phyloP scores from a whole-genome alignment of 116 monocot genomes.

The Phalaenopsis hybrid region DNA sequence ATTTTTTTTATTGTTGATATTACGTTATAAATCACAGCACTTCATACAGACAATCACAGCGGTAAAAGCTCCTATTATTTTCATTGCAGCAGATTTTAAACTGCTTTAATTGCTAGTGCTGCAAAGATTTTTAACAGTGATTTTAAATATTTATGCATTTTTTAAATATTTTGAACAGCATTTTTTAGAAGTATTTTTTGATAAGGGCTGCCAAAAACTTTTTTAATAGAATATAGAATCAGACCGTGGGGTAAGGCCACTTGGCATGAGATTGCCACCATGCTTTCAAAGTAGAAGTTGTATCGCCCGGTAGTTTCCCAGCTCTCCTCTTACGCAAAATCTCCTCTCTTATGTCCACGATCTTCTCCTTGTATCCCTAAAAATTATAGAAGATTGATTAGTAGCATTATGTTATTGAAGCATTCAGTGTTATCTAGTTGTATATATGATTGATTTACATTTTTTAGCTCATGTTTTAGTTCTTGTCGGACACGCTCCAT shows the following conservation, averaged over 20 bases:
- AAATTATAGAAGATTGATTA: not conserved
- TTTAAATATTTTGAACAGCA: no score
- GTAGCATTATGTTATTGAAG: no score
- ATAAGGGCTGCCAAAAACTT: no score
- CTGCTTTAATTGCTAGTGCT: no score
- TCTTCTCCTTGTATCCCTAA: conserved; percentile 20
- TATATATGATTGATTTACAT: conserved; percentile 3
- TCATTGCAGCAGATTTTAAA: no score
- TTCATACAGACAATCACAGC: no score
- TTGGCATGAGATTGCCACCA: conserved; percentile 22
- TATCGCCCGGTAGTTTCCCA: conserved; percentile 19
- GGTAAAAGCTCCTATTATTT: no score
- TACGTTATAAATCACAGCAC: no score
- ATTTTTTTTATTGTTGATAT: no score
- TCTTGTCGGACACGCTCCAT: conserved; percentile 24
- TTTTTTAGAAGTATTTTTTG: no score
- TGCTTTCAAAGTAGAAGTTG: conserved; percentile 15
- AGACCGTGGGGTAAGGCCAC: conserved; percentile 21
- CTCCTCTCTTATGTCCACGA: conserved; percentile 22
- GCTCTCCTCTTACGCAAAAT: conserved; percentile 19
- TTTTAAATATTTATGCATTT: no score
- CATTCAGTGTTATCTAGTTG: not conserved
- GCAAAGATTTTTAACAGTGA: no score
- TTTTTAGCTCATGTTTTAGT: conserved; percentile 19
- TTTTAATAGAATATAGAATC: not conserved